Conservation (phyloP, 257 asterid species). For the Solanum habrochaites region DNA sequence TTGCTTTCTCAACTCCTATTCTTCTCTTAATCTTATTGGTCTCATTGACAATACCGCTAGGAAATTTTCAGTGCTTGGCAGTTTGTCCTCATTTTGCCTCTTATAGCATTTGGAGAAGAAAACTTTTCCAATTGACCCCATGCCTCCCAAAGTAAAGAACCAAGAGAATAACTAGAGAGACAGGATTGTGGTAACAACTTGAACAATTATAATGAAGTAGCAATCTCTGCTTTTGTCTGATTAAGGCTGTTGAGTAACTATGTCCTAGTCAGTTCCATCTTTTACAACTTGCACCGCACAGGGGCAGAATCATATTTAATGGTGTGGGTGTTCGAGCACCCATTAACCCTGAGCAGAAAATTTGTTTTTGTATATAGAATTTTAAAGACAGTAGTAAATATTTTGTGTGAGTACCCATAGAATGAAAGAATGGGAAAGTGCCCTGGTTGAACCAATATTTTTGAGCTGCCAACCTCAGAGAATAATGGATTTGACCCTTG, state of each 20-base stretch:
- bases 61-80: neutral
- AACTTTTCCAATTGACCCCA: neutral
- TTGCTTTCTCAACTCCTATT: neutral
- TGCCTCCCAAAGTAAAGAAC: neutral
- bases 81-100: neutral
- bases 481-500: neutral
- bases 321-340: neutral
- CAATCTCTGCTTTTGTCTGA: neutral
- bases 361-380: neutral
- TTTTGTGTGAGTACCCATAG: neutral
- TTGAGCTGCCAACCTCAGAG: neutral
- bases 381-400: neutral
- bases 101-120: neutral
- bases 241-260: neutral
- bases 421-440: neutral
- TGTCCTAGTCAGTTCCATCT: neutral
- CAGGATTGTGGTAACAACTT: neutral
- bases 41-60: neutral
- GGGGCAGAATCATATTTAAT: neutral
- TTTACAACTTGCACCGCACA: neutral
- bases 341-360: neutral
- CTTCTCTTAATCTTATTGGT: neutral
- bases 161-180: neutral
- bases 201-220: neutral
- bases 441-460: neutral